Evolutionary conservation across 768 basidiomycete species (phyloP).

Genomic region (Tricholoma flavovirens): DNA sequence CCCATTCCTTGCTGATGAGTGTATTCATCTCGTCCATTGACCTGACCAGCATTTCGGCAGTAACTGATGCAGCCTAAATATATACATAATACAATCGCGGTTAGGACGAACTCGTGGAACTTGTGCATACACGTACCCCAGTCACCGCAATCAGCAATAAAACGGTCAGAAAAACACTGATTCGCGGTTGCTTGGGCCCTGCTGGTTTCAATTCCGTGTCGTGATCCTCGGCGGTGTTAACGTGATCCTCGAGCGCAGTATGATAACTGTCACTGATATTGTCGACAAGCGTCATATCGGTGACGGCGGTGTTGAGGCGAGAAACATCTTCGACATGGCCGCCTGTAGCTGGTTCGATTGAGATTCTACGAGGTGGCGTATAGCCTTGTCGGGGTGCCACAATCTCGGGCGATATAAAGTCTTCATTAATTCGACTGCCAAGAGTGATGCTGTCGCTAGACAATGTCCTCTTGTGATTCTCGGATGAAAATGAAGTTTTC

Average conservation of each 20-base stretch:
- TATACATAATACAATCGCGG: not conserved
- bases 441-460: not conserved
- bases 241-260: not conserved
- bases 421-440: not conserved
- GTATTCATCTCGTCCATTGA: constrained; percentile 75
- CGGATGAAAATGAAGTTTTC: no score
- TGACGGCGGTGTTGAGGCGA: not conserved
- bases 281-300: not conserved
- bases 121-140: constrained; percentile 46
- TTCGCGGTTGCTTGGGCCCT: constrained; percentile 39
- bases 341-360: not conserved
- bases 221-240: not conserved
- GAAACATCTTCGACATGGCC: not conserved
- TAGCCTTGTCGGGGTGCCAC: not conserved
- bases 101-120: not conserved
- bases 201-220: constrained; percentile 5
- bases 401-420: not conserved
- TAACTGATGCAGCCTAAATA: constrained; percentile 46
- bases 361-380: not conserved
- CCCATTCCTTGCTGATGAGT: constrained; percentile 79
- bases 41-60: constrained; percentile 68
- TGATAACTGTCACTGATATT: not conserved
- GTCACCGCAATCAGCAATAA: constrained; percentile 54
- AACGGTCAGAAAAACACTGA: constrained; percentile 56
- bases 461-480: not conserved